Conservation (phyloP, 192 early-diverging fungal genomes). For the Umbelopsis ramanniana region DNA sequence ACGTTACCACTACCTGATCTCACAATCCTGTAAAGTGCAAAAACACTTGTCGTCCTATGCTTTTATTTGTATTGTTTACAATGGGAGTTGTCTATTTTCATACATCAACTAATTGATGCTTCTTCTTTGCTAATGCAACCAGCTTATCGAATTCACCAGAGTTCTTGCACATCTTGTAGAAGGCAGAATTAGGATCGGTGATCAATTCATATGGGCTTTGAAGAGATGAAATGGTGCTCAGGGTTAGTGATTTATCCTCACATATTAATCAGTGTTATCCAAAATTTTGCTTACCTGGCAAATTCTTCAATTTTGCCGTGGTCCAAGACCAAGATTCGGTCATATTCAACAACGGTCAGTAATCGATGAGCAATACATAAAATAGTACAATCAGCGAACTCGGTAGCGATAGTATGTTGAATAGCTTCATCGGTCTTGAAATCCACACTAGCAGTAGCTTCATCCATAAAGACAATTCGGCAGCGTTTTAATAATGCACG, state of each 20-base stretch:
- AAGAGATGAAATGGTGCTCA: not conserved
- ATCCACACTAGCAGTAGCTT: conserved; percentile 83
- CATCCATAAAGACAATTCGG: conserved; percentile 72
- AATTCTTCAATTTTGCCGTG: conserved; percentile 80
- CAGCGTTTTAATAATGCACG: conserved; percentile 77
- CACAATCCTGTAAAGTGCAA: too few relatives aligned
- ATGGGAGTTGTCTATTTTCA: not conserved
- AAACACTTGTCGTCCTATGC: too few relatives aligned
- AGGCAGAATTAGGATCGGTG: conserved; percentile 35
- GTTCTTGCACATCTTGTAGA: conserved; percentile 78
- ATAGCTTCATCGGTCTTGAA: conserved; percentile 86
- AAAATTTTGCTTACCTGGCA: conserved; percentile 50
- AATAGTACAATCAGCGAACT: conserved; percentile 79
- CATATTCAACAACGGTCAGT: conserved; percentile 87
- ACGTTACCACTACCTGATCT: too few relatives aligned
- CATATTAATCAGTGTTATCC: not conserved
- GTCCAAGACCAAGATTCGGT: conserved; percentile 83
- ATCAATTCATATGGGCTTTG: conserved; percentile 29
- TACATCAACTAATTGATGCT: conserved; percentile 11
- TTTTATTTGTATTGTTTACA: too few relatives aligned
- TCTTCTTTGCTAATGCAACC: conserved; percentile 30
- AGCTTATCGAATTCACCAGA: conserved; percentile 82
- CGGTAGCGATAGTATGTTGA: conserved; percentile 83
- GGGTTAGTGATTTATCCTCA: too few relatives aligned
- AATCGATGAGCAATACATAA: conserved; percentile 92